Conservation (phyloP, 1,284 basidiomycete genomes). For the Irpex sp. region DNA sequence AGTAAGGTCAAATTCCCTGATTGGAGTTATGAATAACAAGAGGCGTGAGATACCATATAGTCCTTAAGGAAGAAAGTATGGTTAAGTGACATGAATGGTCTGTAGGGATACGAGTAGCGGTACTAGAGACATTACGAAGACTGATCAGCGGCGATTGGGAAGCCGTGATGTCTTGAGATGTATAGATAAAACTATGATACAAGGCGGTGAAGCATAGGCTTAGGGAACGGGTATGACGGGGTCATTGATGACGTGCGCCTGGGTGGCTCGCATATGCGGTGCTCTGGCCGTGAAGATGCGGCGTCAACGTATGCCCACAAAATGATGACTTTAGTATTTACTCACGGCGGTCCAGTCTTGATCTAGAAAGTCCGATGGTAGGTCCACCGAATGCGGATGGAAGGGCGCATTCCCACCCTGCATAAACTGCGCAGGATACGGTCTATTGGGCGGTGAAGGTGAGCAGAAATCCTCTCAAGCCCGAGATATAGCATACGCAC, state of each 20-base stretch:
- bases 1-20: not conserved
- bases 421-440: constrained; percentile 10
- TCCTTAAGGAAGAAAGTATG: not conserved
- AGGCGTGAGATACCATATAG: not conserved
- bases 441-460: constrained; percentile 4
- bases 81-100: not conserved
- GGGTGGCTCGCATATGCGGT: constrained; percentile 3
- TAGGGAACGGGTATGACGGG: constrained; percentile 1
- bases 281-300: constrained; percentile 5
- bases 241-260: constrained; percentile 5
- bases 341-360: constrained; percentile 14
- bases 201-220: not conserved
- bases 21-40: not conserved
- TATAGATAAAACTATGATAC: constrained; percentile 10
- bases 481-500: constrained; percentile 7
- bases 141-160: not conserved
- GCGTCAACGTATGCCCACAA: constrained; percentile 3
- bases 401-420: constrained; percentile 13
- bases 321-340: constrained; percentile 5
- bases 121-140: not conserved
- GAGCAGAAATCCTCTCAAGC: constrained; percentile 2
- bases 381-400: constrained; percentile 2
- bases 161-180: not conserved
- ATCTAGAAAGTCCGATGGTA: constrained; percentile 10
- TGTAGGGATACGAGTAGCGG: constrained; percentile 5